Evolutionary conservation across 192 early-diverging fungal species (phyloP).

Genomic region (Dissophora globulifera): DNA sequence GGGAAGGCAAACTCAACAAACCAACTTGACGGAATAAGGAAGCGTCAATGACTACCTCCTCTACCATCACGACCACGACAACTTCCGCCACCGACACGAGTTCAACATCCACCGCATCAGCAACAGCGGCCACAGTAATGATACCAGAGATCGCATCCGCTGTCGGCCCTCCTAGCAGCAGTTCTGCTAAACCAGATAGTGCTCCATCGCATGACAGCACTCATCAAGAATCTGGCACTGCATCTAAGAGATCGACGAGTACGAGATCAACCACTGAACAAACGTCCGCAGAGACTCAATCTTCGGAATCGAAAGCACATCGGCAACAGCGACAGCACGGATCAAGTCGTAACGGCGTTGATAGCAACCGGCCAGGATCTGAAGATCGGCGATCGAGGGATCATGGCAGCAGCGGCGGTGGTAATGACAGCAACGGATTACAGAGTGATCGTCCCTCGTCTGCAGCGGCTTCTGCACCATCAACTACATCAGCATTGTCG

Average conservation of each 20-base stretch:
- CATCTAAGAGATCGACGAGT: too few relatives aligned
- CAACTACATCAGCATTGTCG: too few relatives aligned
- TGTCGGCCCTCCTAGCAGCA: too few relatives aligned
- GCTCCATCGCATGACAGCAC: not conserved
- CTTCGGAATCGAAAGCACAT: not conserved
- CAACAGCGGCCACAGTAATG: conserved; percentile 11
- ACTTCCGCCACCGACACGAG: not conserved
- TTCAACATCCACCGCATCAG: conserved; percentile 19
- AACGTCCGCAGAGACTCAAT: not conserved
- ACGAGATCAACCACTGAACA: too few relatives aligned
- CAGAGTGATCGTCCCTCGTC: not conserved
- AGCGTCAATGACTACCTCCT: conserved; percentile 29
- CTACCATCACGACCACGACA: conserved; percentile 10
- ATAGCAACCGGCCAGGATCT: not conserved
- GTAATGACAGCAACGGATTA: not conserved
- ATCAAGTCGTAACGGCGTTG: not conserved
- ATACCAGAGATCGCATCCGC: conserved; percentile 12
- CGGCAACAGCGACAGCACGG: not conserved
- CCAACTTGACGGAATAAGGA: not conserved
- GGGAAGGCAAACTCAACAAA: too few relatives aligned
- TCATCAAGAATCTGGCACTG: not conserved
- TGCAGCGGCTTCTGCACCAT: too few relatives aligned
- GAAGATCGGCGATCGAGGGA: conserved; percentile 4
- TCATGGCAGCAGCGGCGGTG: not conserved
- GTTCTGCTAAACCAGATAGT: not conserved